Evolutionary conservation across 164 flowering plant species (phyloP).

Genomic region (Platanus orientalis): DNA sequence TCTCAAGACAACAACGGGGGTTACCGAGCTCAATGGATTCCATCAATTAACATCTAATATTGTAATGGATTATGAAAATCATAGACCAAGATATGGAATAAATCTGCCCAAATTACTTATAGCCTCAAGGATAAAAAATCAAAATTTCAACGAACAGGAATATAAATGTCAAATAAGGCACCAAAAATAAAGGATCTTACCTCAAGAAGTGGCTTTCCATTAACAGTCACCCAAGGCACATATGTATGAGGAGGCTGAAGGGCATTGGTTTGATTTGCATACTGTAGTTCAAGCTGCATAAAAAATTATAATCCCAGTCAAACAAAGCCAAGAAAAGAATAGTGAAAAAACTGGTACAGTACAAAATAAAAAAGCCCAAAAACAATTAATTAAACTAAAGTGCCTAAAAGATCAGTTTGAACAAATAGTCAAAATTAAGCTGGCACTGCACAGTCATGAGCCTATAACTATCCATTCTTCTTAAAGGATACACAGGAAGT

Average conservation of each 20-base stretch:
- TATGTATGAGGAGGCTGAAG: conserved; percentile 81
- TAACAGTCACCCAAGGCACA: conserved; percentile 92
- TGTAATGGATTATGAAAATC: no score
- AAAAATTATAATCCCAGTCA: not conserved
- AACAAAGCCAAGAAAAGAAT: not conserved
- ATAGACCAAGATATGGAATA: no score
- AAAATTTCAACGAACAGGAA: not conserved
- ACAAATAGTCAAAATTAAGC: not conserved
- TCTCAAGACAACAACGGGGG: no score
- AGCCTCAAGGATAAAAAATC: not conserved
- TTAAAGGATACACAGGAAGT: not conserved
- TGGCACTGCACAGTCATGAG: not conserved
- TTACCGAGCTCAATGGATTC: no score
- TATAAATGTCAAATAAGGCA: no score
- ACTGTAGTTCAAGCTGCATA: conserved; percentile 74
- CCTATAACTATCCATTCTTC: not conserved
- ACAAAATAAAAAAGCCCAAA: not conserved
- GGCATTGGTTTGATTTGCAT: conserved; percentile 59
- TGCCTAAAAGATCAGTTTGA: not conserved
- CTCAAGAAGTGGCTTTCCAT: conserved; percentile 76
- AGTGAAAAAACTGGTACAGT: not conserved
- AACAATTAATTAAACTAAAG: not conserved
- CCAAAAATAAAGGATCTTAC: conserved; percentile 29
- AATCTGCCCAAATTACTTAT: no score
- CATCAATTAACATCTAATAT: no score